phyloP scores from a whole-genome alignment of 148 eudicot species.

The Polygonum maritimum region DNA sequence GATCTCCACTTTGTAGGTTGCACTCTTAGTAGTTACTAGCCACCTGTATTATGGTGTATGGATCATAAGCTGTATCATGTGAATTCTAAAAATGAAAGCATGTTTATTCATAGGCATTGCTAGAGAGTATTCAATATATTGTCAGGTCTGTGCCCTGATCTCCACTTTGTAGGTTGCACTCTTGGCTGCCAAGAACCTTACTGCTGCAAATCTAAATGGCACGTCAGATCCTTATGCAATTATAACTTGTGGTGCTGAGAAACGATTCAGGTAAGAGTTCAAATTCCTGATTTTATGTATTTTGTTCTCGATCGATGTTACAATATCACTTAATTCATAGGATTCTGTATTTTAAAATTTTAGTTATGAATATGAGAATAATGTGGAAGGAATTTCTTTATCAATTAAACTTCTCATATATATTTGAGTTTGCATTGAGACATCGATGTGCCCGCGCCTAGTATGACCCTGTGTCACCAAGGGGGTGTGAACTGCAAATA shows the following conservation, averaged over 20 bases:
- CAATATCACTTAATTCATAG: neutral
- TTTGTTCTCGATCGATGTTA: neutral
- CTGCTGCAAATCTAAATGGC: constrained; percentile 82
- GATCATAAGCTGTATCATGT: neutral
- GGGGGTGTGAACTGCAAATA: too few relatives aligned
- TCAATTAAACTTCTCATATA: neutral
- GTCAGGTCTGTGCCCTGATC: neutral
- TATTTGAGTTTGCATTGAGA: too few relatives aligned
- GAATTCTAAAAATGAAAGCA: neutral
- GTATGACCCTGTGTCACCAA: too few relatives aligned
- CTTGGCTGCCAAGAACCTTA: constrained; percentile 83
- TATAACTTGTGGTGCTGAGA: constrained; percentile 77
- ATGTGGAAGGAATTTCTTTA: neutral
- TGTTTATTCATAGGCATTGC: neutral
- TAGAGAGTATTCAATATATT: neutral
- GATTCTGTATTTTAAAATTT: neutral
- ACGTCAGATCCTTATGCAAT: constrained; percentile 95
- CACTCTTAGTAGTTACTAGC: constrained; percentile 31
- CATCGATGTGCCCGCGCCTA: too few relatives aligned
- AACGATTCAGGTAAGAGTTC: constrained; percentile 74
- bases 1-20: constrained; percentile 44
- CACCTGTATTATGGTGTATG: neutral
- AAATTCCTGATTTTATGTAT: neutral
- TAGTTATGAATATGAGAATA: neutral
- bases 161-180: constrained; percentile 53